These are phyloP conservation scores for Eucalyptus urophylla DNA, from an alignment of 345 rosid species.

Conservation along the genomic window DNA sequence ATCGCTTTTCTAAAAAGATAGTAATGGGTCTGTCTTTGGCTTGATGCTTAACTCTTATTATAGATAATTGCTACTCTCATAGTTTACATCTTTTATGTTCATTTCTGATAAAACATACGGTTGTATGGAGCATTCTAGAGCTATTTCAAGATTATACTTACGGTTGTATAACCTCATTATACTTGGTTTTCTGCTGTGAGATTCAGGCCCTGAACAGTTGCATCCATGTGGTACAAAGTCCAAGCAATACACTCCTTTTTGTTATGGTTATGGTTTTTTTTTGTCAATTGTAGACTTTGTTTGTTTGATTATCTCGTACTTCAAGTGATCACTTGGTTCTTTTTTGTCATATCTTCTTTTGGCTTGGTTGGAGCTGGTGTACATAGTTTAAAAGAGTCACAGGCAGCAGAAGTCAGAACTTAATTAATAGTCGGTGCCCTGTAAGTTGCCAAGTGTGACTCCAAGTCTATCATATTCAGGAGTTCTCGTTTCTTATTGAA, in stretches of 20 bases:
- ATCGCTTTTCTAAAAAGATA: not conserved
- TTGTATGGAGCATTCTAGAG: not conserved
- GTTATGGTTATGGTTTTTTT: not conserved
- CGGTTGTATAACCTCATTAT: not conserved
- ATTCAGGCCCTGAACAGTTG: not conserved
- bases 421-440: not conserved
- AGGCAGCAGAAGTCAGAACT: not conserved
- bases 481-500: not conserved
- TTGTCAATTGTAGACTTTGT: not conserved
- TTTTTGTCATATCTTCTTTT: not conserved
- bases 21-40: not conserved
- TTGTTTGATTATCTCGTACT: not conserved
- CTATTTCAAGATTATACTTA: not conserved
- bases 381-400: not conserved
- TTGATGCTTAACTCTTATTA: not conserved
- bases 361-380: not conserved
- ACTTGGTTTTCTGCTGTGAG: not conserved
- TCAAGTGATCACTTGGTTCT: not conserved
- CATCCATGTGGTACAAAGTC: not conserved
- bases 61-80: not conserved
- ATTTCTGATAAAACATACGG: not conserved
- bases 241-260: not conserved
- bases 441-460: not conserved
- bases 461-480: not conserved
- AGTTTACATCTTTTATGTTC: not conserved